Evolutionary conservation across 2,329 filamentous ascomycete genomes (phyloP).

Genomic region (Sclerotinia sclerotiorum): DNA sequence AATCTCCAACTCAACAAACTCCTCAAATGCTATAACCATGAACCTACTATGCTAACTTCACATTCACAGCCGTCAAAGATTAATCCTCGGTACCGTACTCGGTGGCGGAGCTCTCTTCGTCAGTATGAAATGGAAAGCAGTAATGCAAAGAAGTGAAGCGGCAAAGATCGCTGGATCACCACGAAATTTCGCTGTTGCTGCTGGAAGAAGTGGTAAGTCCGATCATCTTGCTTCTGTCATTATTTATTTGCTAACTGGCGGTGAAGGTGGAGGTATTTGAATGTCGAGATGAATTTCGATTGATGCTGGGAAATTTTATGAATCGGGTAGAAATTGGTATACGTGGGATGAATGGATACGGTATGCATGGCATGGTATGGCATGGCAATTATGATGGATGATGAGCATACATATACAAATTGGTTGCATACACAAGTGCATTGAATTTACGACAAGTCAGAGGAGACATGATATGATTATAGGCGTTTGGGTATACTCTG

Average conservation of each 20-base stretch:
- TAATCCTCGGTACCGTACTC: constrained; percentile 37
- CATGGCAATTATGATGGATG: background rate
- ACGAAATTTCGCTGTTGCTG: constrained; percentile 36
- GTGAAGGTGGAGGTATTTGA: constrained; percentile 18
- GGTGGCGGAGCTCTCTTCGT: constrained; percentile 36
- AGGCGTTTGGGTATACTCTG: background rate
- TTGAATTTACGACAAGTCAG: background rate
- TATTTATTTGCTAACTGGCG: background rate
- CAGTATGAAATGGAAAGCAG: constrained; percentile 40
- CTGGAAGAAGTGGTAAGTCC: constrained; percentile 39
- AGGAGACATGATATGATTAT: background rate
- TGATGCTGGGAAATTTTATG: background rate
- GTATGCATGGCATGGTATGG: too few species aligned
- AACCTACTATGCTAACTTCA: background rate
- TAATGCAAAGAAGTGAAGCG: constrained; percentile 39
- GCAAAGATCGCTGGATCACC: constrained; percentile 38
- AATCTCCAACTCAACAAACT: background rate
- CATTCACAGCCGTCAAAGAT: constrained; percentile 35
- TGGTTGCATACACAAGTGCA: background rate
- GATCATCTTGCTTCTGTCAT: background rate
- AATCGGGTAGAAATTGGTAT: background rate
- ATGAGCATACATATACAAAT: background rate
- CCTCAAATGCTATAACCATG: background rate
- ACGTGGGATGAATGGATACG: background rate
- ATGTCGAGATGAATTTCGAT: background rate